Evolutionary conservation across 768 basidiomycete species (phyloP).

Genomic region (Stropharia rugosoannulata): DNA sequence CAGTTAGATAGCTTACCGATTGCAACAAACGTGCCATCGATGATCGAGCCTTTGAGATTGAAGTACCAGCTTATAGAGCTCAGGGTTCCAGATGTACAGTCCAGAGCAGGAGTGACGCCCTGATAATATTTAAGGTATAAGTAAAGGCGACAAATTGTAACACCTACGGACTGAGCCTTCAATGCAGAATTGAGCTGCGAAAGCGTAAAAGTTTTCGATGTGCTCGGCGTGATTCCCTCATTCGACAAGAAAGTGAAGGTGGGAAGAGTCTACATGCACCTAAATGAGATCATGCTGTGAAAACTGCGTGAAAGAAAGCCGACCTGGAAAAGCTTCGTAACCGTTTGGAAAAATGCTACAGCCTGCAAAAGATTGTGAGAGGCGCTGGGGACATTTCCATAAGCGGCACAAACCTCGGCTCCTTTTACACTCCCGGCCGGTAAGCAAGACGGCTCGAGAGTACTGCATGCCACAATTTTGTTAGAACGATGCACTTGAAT

Average conservation of each 20-base stretch:
- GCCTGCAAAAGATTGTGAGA: conserved; percentile 37
- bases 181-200: conserved; percentile 54
- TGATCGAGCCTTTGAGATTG: conserved; percentile 61
- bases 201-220: conserved; percentile 55
- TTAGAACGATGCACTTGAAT: not conserved
- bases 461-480: conserved; percentile 35
- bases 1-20: conserved; percentile 40
- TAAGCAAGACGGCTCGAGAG: conserved; percentile 56
- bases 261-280: conserved; percentile 48
- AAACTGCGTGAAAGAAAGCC: conserved; percentile 2
- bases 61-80: conserved; percentile 60
- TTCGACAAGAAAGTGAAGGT: conserved; percentile 71
- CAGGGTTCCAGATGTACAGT: conserved; percentile 28
- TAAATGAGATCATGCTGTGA: conserved; percentile 2
- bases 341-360: conserved; percentile 62
- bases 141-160: not conserved
- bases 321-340: conserved; percentile 59
- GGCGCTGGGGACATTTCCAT: not conserved
- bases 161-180: conserved; percentile 45
- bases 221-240: conserved; percentile 75
- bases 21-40: conserved; percentile 62
- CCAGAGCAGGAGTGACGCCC: conserved; percentile 43
- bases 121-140: conserved; percentile 18
- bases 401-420: conserved; percentile 46
- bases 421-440: conserved; percentile 58